Evolutionary conservation across 352 stramenopile genomes (phyloP).

Genomic region (Phytophthora palmivora): DNA sequence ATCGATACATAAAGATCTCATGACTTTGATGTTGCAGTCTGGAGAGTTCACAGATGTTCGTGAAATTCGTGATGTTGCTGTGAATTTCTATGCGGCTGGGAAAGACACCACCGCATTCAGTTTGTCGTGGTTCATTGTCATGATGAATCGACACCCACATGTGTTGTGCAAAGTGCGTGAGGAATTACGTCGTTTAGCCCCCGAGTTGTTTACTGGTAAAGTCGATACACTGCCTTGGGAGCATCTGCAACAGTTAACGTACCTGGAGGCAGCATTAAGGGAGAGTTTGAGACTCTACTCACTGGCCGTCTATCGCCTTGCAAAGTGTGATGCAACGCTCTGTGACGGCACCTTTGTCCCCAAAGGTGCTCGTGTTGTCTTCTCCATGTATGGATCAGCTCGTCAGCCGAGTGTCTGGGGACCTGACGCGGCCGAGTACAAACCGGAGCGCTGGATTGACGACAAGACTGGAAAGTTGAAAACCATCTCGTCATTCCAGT

Average conservation of each 20-base stretch:
- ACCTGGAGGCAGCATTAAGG: conserved; percentile 52
- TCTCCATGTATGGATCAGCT: conserved; percentile 33
- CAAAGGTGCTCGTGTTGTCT: conserved; percentile 27
- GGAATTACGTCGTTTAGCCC: conserved; percentile 41
- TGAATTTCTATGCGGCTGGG: conserved; percentile 76
- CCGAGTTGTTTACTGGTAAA: conserved; percentile 25
- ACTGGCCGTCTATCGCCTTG: conserved; percentile 39
- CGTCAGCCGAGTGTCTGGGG: conserved; percentile 49
- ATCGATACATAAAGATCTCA: conserved; percentile 33
- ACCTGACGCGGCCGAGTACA: conserved; percentile 46
- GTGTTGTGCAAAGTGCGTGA: conserved; percentile 49
- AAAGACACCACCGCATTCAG: conserved; percentile 71
- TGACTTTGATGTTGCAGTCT: conserved; percentile 52
- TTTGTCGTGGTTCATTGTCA: conserved; percentile 74
- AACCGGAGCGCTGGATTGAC: conserved; percentile 51
- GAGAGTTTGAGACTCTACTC: conserved; percentile 63
- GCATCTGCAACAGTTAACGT: conserved; percentile 48
- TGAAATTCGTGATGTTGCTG: conserved; percentile 66
- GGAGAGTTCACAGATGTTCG: conserved; percentile 31
- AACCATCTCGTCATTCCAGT: conserved; percentile 39
- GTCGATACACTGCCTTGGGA: conserved; percentile 33
- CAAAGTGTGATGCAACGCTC: conserved; percentile 49
- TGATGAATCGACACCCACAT: conserved; percentile 57
- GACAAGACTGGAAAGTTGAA: conserved; percentile 28
- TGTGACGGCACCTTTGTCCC: conserved; percentile 56